These are phyloP conservation scores for Rhodotorula sp. DNA, from an alignment of 1,284 basidiomycete genomes.

Conservation along the genomic window DNA sequence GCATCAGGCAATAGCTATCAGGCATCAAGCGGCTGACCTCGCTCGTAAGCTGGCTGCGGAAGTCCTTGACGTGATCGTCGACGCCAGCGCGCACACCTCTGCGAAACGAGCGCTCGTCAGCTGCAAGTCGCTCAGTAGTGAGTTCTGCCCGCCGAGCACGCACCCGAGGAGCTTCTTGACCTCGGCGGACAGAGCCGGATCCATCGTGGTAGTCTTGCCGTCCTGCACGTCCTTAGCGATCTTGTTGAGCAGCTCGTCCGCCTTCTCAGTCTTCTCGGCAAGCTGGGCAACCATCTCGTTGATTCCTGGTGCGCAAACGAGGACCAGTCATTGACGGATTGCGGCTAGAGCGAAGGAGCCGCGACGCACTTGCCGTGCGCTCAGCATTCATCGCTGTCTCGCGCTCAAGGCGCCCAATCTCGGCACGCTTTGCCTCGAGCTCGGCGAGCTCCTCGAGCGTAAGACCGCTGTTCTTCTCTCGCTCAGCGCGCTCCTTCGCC, in stretches of 20 bases:
- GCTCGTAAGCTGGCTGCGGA: conserved; percentile 33
- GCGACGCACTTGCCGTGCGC: conserved; percentile 9
- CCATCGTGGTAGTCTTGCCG: conserved; percentile 22
- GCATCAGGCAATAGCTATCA: neutral
- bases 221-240: conserved; percentile 22
- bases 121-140: no score
- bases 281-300: conserved; percentile 26
- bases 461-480: conserved; percentile 8
- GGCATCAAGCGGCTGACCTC: conserved; percentile 18
- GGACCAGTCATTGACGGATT: neutral
- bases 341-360: neutral
- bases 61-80: conserved; percentile 35
- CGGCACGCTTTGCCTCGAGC: conserved; percentile 29
- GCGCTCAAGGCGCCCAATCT: conserved; percentile 30
- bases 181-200: conserved; percentile 30
- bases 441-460: conserved; percentile 22
- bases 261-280: conserved; percentile 15
- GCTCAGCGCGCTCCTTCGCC: conserved; percentile 11
- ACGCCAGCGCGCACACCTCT: conserved; percentile 33
- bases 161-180: conserved; percentile 30
- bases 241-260: conserved; percentile 17
- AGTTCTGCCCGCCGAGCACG: neutral
- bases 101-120: neutral
- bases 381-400: conserved; percentile 11
- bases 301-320: neutral